Conservation (phyloP, 441 rosid species). For the Geranium incanum region DNA sequence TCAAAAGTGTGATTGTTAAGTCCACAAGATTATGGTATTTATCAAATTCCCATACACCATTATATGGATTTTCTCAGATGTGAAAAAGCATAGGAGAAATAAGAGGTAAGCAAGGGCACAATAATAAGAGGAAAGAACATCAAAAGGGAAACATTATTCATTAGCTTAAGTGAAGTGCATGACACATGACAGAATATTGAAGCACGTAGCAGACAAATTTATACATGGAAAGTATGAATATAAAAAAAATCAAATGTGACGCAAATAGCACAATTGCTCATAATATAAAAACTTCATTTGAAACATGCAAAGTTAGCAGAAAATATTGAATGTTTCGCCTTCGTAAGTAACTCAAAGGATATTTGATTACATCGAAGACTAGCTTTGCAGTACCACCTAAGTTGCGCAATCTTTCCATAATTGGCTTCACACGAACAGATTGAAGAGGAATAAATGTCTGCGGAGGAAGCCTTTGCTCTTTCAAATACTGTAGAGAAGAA, state of each 20-base stretch:
- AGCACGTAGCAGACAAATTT: background rate
- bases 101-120: background rate
- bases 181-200: background rate
- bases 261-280: background rate
- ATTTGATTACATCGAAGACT: conserved; percentile 88
- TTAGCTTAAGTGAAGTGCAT: background rate
- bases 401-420: conserved; percentile 71
- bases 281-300: background rate
- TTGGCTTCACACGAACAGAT: conserved; percentile 88
- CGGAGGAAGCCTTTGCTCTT: conserved; percentile 99
- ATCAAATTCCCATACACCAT: background rate
- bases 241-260: background rate
- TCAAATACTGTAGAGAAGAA: conserved; percentile 73
- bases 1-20: conserved; percentile 86
- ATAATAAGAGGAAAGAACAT: background rate
- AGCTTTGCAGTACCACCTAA: conserved; percentile 82
- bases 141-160: background rate
- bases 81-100: conserved; percentile 1
- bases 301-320: conserved; percentile 4
- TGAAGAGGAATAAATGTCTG: conserved; percentile 95
- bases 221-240: background rate
- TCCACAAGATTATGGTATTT: conserved; percentile 13
- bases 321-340: conserved; percentile 8
- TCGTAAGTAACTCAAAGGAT: conserved; percentile 46
- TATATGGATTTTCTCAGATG: conserved; percentile 6